Base-by-base conservation (phyloP, 2,329 filamentous ascomycete species). In the Ophiostoma novo-ulmi region DNA sequence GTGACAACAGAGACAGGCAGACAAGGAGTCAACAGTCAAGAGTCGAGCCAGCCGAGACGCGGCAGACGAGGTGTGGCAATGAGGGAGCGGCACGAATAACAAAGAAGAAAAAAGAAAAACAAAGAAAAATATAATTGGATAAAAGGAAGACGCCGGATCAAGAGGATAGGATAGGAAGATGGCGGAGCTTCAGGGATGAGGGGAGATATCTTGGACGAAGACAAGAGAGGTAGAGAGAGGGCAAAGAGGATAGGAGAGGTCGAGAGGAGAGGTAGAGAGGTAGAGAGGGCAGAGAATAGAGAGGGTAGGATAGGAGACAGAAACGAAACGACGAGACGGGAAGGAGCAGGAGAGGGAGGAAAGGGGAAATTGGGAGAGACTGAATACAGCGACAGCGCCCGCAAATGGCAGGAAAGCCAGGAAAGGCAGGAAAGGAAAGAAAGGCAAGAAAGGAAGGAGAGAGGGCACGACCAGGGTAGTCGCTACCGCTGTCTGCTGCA, bases 171-270 rank as follows among this genome's bases (percentile, higher is more conserved):
- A 44, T 44, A 36, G 55, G 36, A 52, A 69, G 67, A 61, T n/a
- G 67, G 67, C 67, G 67, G 67, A 69, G 67, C 67, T 26, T 61
- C 44, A 68, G 48, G 65, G 39, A 65, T 65, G 55, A 55, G 70
- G 67, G 67, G 35, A 22, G 38, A 17, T 26, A 26, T 58, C 35
- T 20, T 22, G 8, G 38, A 26, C 1, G 64, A 26, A 14, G 61
- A 64, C 35, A 10, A 20, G 31, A 65, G 31, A 63, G 26, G 58
- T 31, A 36, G 35, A 31, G 31, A 14, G 36, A 65, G 36, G 63
- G 20, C 7, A 20, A 20, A 39, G 63, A 65, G 31, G 61, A 20
- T 31, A n/a, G 35, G 31, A 39, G 20, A 65, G 35, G 63, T 3
- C 14, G 36, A 39, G 36, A 44, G 36, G 17, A 38, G 61, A 35